phyloP scores from a whole-genome alignment of 331 rosid genomes.

The Saraca asoca region DNA sequence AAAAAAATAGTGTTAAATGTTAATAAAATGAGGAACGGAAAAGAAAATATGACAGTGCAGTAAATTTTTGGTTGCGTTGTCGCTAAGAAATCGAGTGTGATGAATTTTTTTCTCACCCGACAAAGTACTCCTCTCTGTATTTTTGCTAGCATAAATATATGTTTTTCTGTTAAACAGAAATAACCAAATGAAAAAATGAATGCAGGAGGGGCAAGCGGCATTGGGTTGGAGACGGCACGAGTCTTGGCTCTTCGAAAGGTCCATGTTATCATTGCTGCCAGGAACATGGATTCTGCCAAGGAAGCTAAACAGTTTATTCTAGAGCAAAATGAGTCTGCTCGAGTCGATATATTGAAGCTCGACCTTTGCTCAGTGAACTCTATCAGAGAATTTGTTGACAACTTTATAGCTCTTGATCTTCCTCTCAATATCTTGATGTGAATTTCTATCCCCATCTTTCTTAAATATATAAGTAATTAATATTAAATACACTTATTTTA shows the following conservation, averaged over 20 bases:
- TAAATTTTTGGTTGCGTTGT: too few relatives aligned
- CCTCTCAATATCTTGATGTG: constrained; percentile 91
- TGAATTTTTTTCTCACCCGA: too few relatives aligned
- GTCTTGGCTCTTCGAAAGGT: constrained; percentile 72
- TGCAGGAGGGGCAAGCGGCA: constrained; percentile 95
- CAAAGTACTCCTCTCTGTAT: too few relatives aligned
- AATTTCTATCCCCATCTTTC: constrained; percentile 1
- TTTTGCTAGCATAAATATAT: too few relatives aligned
- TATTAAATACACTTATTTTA: too few relatives aligned
- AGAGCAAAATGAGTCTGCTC: constrained; percentile 45
- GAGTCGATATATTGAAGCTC: constrained; percentile 65
- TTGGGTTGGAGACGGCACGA: constrained; percentile 82
- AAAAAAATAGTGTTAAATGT: too few relatives aligned
- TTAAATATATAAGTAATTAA: background rate
- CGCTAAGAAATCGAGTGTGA: too few relatives aligned
- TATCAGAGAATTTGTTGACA: constrained; percentile 55
- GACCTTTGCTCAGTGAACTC: constrained; percentile 73
- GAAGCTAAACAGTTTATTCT: constrained; percentile 56
- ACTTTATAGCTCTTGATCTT: constrained; percentile 68
- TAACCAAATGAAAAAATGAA: background rate
- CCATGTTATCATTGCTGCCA: constrained; percentile 69
- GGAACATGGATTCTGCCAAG: constrained; percentile 70
- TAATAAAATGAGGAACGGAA: too few relatives aligned
- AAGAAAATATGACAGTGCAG: too few relatives aligned
- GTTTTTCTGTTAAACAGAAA: too few relatives aligned